A percentile compares a stretch with the other conserved stretches of the same genome.
These are phyloP conservation scores for Alternaria burnsii DNA, from an alignment of 2,329 filamentous ascomycete species.

Conservation along the genomic window DNA sequence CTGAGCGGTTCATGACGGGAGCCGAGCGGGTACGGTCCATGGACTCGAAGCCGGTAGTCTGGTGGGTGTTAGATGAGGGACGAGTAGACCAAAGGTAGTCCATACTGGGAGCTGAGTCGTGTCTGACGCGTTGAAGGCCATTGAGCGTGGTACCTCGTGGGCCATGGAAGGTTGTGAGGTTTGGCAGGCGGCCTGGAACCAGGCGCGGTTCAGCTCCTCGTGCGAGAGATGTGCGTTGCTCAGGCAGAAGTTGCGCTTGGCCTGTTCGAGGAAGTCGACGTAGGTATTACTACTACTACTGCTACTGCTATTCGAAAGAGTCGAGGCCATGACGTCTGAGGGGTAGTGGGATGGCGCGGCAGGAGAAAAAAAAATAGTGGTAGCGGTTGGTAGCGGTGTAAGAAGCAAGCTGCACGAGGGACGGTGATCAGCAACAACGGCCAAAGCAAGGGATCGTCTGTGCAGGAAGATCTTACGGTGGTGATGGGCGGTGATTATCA, in stretches of 20 bases:
- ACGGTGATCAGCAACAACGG: slow-evolving; percentile 35
- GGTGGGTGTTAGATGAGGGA: slow-evolving; percentile 40
- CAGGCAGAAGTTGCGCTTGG: slow-evolving; percentile 48
- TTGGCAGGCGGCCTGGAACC: slow-evolving; percentile 41
- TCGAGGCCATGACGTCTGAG: slow-evolving; percentile 37
- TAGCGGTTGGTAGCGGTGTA: slow-evolving; percentile 11
- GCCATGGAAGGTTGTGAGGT: slow-evolving; percentile 30
- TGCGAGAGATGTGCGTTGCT: slow-evolving; percentile 45
- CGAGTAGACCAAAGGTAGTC: slow-evolving; percentile 36
- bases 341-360: slow-evolving; percentile 7
- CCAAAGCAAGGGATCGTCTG: slow-evolving; percentile 14
- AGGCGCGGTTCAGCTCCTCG: slow-evolving; percentile 46
- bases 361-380: slow-evolving; percentile 2
- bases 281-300: slow-evolving; percentile 29
- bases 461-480: slow-evolving; percentile 30
- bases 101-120: slow-evolving; percentile 46
- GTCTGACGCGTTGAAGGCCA: slow-evolving; percentile 37
- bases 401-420: slow-evolving; percentile 30
- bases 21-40: slow-evolving; percentile 50
- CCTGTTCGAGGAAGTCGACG: slow-evolving; percentile 45
- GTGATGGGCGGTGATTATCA: slow-evolving; percentile 3
- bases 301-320: slow-evolving; percentile 28
- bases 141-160: slow-evolving; percentile 46
- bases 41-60: slow-evolving; percentile 34
- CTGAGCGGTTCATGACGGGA: slow-evolving; percentile 43